Conservation (phyloP, 768 basidiomycete genomes). For the Hygrophoropsis aurantiaca region DNA sequence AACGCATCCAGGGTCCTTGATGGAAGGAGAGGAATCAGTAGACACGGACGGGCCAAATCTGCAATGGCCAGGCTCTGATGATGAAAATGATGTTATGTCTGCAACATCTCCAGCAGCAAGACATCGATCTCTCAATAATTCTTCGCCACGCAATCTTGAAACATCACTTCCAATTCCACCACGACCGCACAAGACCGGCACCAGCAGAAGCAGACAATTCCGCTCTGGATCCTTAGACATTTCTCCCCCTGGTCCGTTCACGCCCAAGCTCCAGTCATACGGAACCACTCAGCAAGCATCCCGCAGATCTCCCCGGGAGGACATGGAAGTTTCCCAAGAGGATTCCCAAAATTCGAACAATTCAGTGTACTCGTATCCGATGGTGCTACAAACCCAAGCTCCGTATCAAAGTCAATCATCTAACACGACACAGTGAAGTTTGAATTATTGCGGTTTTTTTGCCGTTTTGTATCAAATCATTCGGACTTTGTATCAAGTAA, state of each 20-base stretch:
- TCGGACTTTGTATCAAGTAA: too few species aligned
- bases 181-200: background rate
- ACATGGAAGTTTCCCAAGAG: constrained; percentile 8
- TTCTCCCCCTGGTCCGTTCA: constrained; percentile 1
- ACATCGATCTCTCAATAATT: too few species aligned
- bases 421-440: constrained; percentile 19
- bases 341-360: constrained; percentile 8
- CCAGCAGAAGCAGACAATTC: constrained; percentile 13
- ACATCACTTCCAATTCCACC: too few species aligned
- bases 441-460: too few species aligned
- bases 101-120: too few species aligned
- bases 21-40: background rate
- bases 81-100: constrained; percentile 8
- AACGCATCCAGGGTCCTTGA: too few species aligned
- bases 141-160: too few species aligned
- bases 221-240: constrained; percentile 22
- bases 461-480: too few species aligned
- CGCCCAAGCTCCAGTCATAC: background rate
- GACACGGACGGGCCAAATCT: constrained; percentile 19
- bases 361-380: constrained; percentile 30
- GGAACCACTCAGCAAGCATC: too few species aligned
- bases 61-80: constrained; percentile 26
- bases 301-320: background rate
- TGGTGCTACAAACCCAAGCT: constrained; percentile 50
- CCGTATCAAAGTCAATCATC: constrained; percentile 48